Conservation (phyloP, 2,329 filamentous ascomycete genomes). For the Fusarium chlamydosporum region DNA sequence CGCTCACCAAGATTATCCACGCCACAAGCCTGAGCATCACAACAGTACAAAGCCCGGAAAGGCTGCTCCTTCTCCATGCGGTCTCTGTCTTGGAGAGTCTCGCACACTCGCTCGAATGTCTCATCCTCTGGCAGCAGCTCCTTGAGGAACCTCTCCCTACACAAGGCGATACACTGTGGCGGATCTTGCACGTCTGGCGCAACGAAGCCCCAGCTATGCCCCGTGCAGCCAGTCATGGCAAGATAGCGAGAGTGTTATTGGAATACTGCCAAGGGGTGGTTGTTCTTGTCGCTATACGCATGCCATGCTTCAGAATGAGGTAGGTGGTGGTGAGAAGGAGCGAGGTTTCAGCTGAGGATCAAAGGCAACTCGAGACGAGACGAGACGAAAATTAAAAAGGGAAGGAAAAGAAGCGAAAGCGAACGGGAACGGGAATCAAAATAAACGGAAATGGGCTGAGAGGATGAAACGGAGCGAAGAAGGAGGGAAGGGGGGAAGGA, state of each 20-base stretch:
- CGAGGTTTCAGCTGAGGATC: conserved; percentile 42
- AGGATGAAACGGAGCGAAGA: conserved; percentile 23
- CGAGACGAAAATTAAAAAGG: conserved; percentile 4
- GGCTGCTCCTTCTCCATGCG: conserved; percentile 47
- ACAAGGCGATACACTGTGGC: conserved; percentile 55
- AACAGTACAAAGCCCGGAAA: conserved; percentile 67
- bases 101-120: conserved; percentile 54
- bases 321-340: conserved; percentile 6
- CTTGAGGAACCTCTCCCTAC: conserved; percentile 54
- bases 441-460: conserved; percentile 10
- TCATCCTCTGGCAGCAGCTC: conserved; percentile 49
- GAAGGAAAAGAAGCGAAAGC: conserved; percentile 32
- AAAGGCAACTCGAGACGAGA: conserved; percentile 48
- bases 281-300: conserved; percentile 22
- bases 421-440: conserved; percentile 8
- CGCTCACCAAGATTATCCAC: conserved; percentile 55
- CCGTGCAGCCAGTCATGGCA: conserved; percentile 39
- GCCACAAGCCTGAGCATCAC: conserved; percentile 65
- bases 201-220: conserved; percentile 52
- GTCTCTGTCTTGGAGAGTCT: conserved; percentile 50
- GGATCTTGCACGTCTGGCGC: conserved; percentile 52
- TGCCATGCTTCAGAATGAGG: conserved; percentile 6
- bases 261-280: conserved; percentile 4
- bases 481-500: conserved; percentile 8
- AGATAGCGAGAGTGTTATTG: not conserved